These are phyloP conservation scores for Eutreptiella sp. DNA, from an alignment of 208 protist species.

Conservation along the genomic window DNA sequence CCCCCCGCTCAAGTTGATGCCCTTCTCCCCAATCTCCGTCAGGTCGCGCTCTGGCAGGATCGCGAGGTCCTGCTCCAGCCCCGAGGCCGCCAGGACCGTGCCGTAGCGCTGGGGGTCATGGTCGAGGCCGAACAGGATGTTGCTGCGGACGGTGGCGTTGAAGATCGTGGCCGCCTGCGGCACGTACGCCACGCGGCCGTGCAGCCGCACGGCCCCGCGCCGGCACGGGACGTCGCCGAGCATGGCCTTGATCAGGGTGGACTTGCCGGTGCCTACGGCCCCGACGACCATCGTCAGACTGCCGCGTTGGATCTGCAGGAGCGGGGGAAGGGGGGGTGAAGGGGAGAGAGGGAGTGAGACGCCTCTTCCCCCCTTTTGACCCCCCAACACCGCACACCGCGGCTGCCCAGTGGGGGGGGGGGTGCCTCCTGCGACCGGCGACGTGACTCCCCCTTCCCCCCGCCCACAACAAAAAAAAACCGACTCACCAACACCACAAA, in stretches of 20 bases:
- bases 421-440: too few species aligned
- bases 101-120: conserved; percentile 36
- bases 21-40: conserved; percentile 64
- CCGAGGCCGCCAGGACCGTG: conserved; percentile 26
- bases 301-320: neutral
- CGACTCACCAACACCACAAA: neutral
- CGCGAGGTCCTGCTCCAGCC: conserved; percentile 42
- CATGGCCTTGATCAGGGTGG: conserved; percentile 13
- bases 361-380: too few species aligned
- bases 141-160: conserved; percentile 48
- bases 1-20: conserved; percentile 39
- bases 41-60: conserved; percentile 45
- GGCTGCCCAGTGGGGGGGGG: too few species aligned
- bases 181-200: neutral
- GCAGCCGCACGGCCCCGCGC: neutral
- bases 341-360: too few species aligned
- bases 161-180: conserved; percentile 45
- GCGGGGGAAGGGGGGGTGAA: too few species aligned
- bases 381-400: too few species aligned
- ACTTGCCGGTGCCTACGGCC: conserved; percentile 11
- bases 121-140: conserved; percentile 50
- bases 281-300: conserved; percentile 19
- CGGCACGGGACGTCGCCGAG: conserved; percentile 25
- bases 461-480: neutral
- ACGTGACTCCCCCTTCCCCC: conserved; percentile 1